Base-by-base conservation (phyloP, 2,329 filamentous ascomycete genomes). In the Fusarium odoratissimum region DNA sequence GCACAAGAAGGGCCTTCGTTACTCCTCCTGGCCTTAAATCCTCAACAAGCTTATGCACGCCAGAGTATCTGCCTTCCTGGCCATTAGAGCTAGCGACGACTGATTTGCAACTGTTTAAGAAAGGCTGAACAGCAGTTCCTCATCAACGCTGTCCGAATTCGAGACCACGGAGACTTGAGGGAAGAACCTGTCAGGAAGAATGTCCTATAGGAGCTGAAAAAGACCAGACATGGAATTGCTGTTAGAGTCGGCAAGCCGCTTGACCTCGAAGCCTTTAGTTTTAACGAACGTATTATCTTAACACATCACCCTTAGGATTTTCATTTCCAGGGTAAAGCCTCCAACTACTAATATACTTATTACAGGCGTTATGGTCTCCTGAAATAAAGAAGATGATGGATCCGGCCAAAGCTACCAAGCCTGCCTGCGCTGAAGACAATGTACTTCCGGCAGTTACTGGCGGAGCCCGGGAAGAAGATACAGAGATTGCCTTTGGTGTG, bases 241-340 rank as follows among this genome's bases (percentile, higher is more conserved):
- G 83, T 81, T 5, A 90, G 91, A 17, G 91, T 94, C 0, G 91
- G 90, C 13, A 75, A 81, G 3, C 91, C 87, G 2, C 81, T 94
- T n/a, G 90, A 88, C 30, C 73, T 92, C 57, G 79, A 84, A 0
- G 87, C 87, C 0, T 91, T 91, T 1, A 81, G 82, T 0, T 86
- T 91, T 0, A 91, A 94, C 71, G 73, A 84, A 90, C 82, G 0
- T 94, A 86, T 82, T 94, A 94, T 82, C 90, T 93, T 79, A 82
- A 89, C 80, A 93, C 82, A 89, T 81, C 12, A 94, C 92, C 1
- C 82, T 80, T 8, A 86, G 86, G 28, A 83, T 94, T 44, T 88
- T 89, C 59, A 88, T 90, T 41, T 90, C 91, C 62, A 87, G 86
- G 52, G 81, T 82, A 48, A 86, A 86, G 8, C 84, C 94, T 6